Conservation (phyloP, 2,329 filamentous ascomycete species). For the Phoma sp. region DNA sequence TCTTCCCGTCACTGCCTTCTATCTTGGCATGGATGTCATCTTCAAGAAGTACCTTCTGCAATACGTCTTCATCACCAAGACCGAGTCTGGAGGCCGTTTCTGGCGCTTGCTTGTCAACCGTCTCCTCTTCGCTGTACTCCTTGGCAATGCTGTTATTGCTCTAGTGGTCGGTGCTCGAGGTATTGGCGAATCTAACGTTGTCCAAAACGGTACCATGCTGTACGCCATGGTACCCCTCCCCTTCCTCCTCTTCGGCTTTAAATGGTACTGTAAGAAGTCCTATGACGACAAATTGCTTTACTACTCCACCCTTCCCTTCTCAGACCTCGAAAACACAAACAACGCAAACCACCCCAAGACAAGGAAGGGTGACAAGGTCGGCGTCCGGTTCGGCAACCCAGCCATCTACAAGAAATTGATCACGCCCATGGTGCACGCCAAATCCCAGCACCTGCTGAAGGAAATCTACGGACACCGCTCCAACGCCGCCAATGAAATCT, state of each 20-base stretch:
- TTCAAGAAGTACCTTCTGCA: slow-evolving; percentile 90
- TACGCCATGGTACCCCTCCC: slow-evolving; percentile 76
- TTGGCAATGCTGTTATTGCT: slow-evolving; percentile 80
- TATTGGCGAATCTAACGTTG: slow-evolving; percentile 50
- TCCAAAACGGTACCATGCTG: slow-evolving; percentile 59
- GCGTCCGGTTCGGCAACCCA: slow-evolving; percentile 84
- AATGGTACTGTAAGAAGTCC: slow-evolving; percentile 75
- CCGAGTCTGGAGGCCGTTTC: slow-evolving; percentile 89
- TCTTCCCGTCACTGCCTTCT: slow-evolving; percentile 83
- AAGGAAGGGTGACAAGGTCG: slow-evolving; percentile 66
- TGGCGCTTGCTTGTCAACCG: slow-evolving; percentile 93
- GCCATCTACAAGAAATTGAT: slow-evolving; percentile 73
- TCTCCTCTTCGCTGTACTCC: slow-evolving; percentile 79
- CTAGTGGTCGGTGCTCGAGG: slow-evolving; percentile 77
- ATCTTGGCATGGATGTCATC: slow-evolving; percentile 83
- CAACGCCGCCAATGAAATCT: slow-evolving; percentile 57
- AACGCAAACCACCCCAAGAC: slow-evolving; percentile 34
- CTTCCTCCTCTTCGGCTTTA: slow-evolving; percentile 80
- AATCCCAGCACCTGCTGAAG: slow-evolving; percentile 82
- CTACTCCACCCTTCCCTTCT: slow-evolving; percentile 66
- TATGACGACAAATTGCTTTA: slow-evolving; percentile 84
- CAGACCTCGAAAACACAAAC: slow-evolving; percentile 60
- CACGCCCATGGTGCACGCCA: slow-evolving; percentile 86
- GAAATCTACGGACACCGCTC: slow-evolving; percentile 82
- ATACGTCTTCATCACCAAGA: slow-evolving; percentile 93